A percentile compares a stretch with the other conserved stretches of the same genome.
Evolutionary conservation across 495 filamentous ascomycete genomes (phyloP).

Genomic region (Hypoxylon subgilvum): DNA sequence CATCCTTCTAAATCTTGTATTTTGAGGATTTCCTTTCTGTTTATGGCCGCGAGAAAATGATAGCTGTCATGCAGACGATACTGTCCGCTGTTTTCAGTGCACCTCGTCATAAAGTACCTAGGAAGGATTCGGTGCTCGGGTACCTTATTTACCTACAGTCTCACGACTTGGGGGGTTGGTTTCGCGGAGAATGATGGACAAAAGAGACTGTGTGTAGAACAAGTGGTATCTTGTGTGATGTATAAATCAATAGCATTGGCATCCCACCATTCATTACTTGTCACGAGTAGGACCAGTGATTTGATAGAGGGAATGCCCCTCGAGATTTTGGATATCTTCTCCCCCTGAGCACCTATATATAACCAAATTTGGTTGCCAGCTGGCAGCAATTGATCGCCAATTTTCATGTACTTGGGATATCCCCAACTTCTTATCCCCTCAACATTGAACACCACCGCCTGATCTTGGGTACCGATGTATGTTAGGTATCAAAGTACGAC

Average conservation of each 20-base stretch:
- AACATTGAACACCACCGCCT: no score
- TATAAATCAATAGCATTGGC: conserved; percentile 31
- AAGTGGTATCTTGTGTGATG: conserved; percentile 23
- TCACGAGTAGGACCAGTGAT: no score
- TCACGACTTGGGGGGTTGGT: conserved; percentile 13
- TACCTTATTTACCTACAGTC: conserved; percentile 14
- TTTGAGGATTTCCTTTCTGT: conserved; percentile 26
- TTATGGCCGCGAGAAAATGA: conserved; percentile 8
- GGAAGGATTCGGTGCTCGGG: conserved; percentile 21
- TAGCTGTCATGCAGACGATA: neutral
- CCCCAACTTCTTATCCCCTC: no score
- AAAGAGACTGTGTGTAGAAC: conserved; percentile 29
- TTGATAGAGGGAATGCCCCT: no score
- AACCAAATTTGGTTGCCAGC: no score
- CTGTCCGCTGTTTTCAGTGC: conserved; percentile 18
- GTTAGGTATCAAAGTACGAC: no score
- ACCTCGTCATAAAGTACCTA: conserved; percentile 12
- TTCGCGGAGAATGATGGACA: conserved; percentile 9
- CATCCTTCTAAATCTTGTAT: conserved; percentile 20
- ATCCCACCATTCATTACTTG: no score
- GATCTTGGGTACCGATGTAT: no score
- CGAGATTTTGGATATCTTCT: no score
- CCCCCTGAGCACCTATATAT: no score
- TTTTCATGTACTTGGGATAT: no score
- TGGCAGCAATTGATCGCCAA: no score